Percentiles rank a stretch among this genome's conserved stretches.
phyloP scores from a whole-genome alignment of 1,284 basidiomycete genomes.

The Ceratobasidium sp. region DNA sequence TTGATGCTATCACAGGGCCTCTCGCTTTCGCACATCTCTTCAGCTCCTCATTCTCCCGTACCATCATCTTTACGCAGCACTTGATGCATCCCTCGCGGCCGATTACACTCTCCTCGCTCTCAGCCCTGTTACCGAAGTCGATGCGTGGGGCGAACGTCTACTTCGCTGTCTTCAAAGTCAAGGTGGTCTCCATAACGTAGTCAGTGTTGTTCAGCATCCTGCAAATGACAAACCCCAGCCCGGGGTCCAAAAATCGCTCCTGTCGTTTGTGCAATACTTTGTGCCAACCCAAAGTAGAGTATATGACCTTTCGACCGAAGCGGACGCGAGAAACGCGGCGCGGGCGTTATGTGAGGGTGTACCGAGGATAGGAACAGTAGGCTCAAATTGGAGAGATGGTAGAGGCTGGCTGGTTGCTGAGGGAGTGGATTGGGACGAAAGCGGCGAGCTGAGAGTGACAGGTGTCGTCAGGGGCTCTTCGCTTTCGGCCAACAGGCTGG shows the following conservation, averaged over 20 bases:
- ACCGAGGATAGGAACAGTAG: conserved; percentile 59
- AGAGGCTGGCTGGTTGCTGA: conserved; percentile 85
- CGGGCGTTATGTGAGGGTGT: conserved; percentile 78
- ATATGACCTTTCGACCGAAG: conserved; percentile 63
- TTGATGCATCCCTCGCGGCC: conserved; percentile 88
- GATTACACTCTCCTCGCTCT: conserved; percentile 91
- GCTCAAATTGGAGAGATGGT: conserved; percentile 83
- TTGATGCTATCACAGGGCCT: conserved; percentile 59
- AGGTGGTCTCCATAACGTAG: conserved; percentile 68
- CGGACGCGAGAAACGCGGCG: conserved; percentile 74
- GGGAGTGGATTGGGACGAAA: conserved; percentile 61
- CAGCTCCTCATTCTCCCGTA: conserved; percentile 84
- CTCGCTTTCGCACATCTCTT: conserved; percentile 87
- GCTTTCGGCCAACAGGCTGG: conserved; percentile 83
- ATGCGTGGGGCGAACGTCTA: conserved; percentile 86
- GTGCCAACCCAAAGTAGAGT: conserved; percentile 80
- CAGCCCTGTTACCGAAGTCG: conserved; percentile 83
- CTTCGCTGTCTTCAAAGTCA: conserved; percentile 88
- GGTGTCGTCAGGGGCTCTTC: conserved; percentile 84
- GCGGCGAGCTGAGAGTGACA: conserved; percentile 71
- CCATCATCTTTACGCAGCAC: conserved; percentile 73
- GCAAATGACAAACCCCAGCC: conserved; percentile 53
- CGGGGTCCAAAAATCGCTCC: conserved; percentile 80
- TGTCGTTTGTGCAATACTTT: conserved; percentile 95
- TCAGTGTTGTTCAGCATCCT: conserved; percentile 60